Conservation (phyloP, 2,329 filamentous ascomycete species). For the Calonectria henricotiae region DNA sequence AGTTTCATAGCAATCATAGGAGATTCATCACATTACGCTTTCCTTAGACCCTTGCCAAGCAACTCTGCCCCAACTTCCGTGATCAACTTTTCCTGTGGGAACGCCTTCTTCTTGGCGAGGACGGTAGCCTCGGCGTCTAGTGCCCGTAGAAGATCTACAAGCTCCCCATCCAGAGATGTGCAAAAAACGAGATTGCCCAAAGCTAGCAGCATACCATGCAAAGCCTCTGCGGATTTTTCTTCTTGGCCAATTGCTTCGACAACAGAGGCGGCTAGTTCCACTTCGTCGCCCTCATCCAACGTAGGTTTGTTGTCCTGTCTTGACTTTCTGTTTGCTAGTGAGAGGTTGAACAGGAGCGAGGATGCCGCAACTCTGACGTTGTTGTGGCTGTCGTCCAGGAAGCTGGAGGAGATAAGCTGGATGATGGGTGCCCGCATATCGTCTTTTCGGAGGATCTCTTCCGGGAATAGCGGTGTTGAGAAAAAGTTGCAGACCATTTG, state of each 20-base stretch:
- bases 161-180: conserved; percentile 78
- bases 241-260: conserved; percentile 80
- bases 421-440: conserved; percentile 74
- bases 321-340: conserved; percentile 78
- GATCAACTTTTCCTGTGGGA: conserved; percentile 74
- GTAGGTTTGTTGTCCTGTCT: conserved; percentile 72
- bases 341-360: conserved; percentile 87
- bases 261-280: conserved; percentile 86
- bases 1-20: background rate
- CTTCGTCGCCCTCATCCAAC: conserved; percentile 79
- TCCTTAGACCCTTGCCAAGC: conserved; percentile 67
- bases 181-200: conserved; percentile 84
- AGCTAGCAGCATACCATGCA: conserved; percentile 83
- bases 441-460: conserved; percentile 72
- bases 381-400: conserved; percentile 83
- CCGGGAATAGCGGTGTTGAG: conserved; percentile 79
- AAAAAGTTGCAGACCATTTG: conserved; percentile 92
- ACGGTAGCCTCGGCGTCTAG: conserved; percentile 83
- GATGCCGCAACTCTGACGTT: conserved; percentile 87
- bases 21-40: conserved; percentile 45
- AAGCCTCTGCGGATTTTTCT: conserved; percentile 76
- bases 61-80: conserved; percentile 69
- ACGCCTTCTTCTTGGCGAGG: conserved; percentile 69
- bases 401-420: conserved; percentile 80
- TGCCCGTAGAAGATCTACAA: conserved; percentile 84